phyloP scores from a whole-genome alignment of 202 grass and related monocot genomes.

The Carex sylvatica region DNA sequence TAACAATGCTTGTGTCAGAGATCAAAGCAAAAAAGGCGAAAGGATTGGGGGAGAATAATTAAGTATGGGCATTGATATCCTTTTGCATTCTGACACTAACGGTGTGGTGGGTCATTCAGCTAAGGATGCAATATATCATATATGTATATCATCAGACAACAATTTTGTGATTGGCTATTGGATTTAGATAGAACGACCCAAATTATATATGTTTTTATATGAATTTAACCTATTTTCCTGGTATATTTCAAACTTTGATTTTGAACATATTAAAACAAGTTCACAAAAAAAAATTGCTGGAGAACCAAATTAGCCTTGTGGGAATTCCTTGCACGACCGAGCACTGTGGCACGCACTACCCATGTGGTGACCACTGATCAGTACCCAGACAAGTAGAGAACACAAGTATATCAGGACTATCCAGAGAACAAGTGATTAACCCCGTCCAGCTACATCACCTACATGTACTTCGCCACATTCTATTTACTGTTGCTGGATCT shows the following conservation, averaged over 20 bases:
- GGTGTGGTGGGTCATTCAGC: background rate
- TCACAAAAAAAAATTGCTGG: background rate
- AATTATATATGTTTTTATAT: background rate
- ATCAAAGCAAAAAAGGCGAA: background rate
- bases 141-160: background rate
- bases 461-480: background rate
- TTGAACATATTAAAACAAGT: background rate
- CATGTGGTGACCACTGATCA: slow-evolving; percentile 7
- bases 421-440: slow-evolving; percentile 7
- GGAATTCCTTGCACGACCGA: background rate
- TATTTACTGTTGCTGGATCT: slow-evolving; percentile 20
- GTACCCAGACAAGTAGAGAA: background rate
- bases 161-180: background rate
- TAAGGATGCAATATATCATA: background rate
- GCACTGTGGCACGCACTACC: background rate
- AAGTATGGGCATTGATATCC: background rate
- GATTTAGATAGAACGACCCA: background rate
- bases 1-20: slow-evolving; percentile 2
- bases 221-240: background rate
- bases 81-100: background rate
- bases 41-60: slow-evolving; percentile 1
- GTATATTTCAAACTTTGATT: background rate
- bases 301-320: background rate
- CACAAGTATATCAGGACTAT: background rate
- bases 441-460: background rate